Conservation (phyloP, 1,284 basidiomycete species). For the Neotropicomus parvogracilis region DNA sequence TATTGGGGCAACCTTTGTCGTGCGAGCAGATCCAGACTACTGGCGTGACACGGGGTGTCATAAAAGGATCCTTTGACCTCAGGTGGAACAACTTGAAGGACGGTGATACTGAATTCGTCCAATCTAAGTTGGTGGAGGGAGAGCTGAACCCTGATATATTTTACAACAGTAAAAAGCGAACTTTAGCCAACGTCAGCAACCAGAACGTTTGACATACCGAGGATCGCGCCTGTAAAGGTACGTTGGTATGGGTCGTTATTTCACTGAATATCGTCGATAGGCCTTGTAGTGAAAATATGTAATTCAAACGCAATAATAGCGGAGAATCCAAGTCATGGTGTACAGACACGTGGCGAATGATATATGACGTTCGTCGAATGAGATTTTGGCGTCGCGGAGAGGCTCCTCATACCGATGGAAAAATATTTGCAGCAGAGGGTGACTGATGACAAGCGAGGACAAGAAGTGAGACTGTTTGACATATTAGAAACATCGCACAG, state of each 20-base stretch:
- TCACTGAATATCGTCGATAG: no score
- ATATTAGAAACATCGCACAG: no score
- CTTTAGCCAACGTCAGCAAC: neutral
- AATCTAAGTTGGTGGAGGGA: constrained; percentile 43
- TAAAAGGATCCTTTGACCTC: constrained; percentile 31
- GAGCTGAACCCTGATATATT: constrained; percentile 50
- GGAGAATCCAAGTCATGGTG: no score
- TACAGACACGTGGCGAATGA: no score
- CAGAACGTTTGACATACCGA: constrained; percentile 10
- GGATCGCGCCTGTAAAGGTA: constrained; percentile 18
- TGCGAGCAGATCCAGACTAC: constrained; percentile 42
- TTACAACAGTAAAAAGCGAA: constrained; percentile 25
- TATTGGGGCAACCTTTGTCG: constrained; percentile 35
- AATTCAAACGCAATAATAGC: no score
- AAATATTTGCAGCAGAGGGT: no score
- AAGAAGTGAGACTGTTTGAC: no score
- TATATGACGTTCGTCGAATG: neutral
- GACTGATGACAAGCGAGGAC: no score
- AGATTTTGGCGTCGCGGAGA: neutral
- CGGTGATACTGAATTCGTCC: constrained; percentile 39
- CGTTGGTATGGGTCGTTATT: constrained; percentile 7
- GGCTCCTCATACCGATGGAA: no score
- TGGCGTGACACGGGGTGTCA: constrained; percentile 34
- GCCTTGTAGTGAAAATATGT: no score
- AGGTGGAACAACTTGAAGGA: constrained; percentile 43